phyloP scores from a whole-genome alignment of 2,329 filamentous ascomycete genomes.

The Aulographum hederae region DNA sequence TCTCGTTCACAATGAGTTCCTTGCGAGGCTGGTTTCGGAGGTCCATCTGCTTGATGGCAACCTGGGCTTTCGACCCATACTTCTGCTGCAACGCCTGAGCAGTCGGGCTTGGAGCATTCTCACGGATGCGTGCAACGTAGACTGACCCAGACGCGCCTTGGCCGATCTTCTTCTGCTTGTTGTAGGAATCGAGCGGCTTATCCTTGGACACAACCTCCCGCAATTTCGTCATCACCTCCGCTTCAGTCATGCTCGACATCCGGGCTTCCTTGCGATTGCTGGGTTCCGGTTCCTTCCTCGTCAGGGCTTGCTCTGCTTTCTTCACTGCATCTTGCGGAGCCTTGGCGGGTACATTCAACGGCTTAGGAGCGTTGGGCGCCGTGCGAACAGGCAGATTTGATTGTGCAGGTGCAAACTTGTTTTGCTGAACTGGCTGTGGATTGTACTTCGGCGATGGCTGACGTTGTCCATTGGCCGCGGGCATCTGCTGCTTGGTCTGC shows the following conservation, averaged over 20 bases:
- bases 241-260: slow-evolving; percentile 97
- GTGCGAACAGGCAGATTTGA: too few relatives aligned
- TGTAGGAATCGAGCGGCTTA: slow-evolving; percentile 85
- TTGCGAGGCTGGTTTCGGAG: slow-evolving; percentile 91
- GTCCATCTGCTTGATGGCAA: slow-evolving; percentile 99
- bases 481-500: slow-evolving; percentile 7
- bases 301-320: slow-evolving; percentile 76
- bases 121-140: slow-evolving; percentile 91
- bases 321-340: slow-evolving; percentile 50
- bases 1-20: slow-evolving; percentile 97
- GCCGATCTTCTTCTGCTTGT: slow-evolving; percentile 99
- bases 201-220: slow-evolving; percentile 92
- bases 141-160: slow-evolving; percentile 96
- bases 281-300: slow-evolving; percentile 51
- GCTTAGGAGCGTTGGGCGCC: slow-evolving; percentile 24
- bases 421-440: neutral
- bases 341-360: slow-evolving; percentile 32
- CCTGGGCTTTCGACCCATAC: slow-evolving; percentile 68
- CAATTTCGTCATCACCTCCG: slow-evolving; percentile 89
- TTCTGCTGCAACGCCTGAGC: slow-evolving; percentile 63
- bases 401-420: neutral
- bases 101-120: slow-evolving; percentile 62
- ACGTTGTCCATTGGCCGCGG: slow-evolving; percentile 3
- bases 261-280: slow-evolving; percentile 71
- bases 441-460: slow-evolving; percentile 3